Percentiles rank a stretch among this genome's conserved stretches.
These are phyloP conservation scores for Epicoccum nigrum DNA, from an alignment of 2,329 filamentous ascomycete genomes.

Conservation along the genomic window DNA sequence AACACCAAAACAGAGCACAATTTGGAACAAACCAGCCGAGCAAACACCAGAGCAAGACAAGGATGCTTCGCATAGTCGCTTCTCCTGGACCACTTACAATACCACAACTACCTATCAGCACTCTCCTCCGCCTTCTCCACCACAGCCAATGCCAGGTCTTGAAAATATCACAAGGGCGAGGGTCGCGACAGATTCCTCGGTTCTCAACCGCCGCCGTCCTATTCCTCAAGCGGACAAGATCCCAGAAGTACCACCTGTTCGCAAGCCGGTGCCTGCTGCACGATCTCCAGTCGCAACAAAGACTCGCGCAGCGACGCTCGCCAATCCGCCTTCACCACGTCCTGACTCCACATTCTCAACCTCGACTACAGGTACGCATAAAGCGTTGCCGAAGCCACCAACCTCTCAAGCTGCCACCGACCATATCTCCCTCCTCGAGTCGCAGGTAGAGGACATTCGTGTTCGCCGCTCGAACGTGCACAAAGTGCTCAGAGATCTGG, in stretches of 20 bases:
- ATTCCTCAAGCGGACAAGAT: slow-evolving; percentile 33
- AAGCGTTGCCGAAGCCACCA: slow-evolving; percentile 49
- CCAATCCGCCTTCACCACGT: slow-evolving; percentile 30
- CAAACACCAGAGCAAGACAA: slow-evolving; percentile 32
- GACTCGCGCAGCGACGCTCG: slow-evolving; percentile 15
- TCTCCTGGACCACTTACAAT: slow-evolving; percentile 42
- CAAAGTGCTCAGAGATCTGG: slow-evolving; percentile 44
- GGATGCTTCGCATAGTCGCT: slow-evolving; percentile 31
- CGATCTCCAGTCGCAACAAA: slow-evolving; percentile 25
- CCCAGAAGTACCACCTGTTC: slow-evolving; percentile 22
- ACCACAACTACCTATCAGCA: slow-evolving; percentile 50
- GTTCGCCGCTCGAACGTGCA: slow-evolving; percentile 47
- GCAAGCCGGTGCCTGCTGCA: slow-evolving; percentile 36
- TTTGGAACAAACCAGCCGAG: slow-evolving; percentile 27
- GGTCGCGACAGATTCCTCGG: slow-evolving; percentile 35
- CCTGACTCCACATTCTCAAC: slow-evolving; percentile 29
- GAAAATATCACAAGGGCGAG: slow-evolving; percentile 14
- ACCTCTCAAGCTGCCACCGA: slow-evolving; percentile 42
- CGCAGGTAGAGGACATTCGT: slow-evolving; percentile 48
- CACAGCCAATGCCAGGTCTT: slow-evolving; percentile 42
- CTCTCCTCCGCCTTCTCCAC: slow-evolving; percentile 52
- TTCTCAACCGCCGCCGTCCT: slow-evolving; percentile 43
- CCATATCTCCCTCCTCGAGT: slow-evolving; percentile 46
- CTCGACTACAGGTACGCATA: slow-evolving; percentile 36
- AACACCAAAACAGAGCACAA: slow-evolving; percentile 36